A percentile compares a stretch with the other conserved stretches of the same genome.
Evolutionary conservation across 1,284 basidiomycete species (phyloP).

Genomic region (Vanrija sp.): DNA sequence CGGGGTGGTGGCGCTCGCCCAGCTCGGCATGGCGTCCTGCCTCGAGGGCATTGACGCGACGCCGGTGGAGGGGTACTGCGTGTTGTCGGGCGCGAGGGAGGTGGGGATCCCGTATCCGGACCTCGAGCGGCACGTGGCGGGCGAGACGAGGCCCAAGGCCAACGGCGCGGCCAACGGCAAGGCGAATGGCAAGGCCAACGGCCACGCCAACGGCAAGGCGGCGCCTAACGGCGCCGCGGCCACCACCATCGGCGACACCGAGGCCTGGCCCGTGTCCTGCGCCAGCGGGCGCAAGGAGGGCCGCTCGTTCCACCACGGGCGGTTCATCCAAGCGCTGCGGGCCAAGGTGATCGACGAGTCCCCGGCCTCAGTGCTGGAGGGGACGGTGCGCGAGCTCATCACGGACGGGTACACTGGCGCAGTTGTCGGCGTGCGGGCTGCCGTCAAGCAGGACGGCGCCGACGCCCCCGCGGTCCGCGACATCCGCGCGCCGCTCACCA

Average conservation of each 20-base stretch:
- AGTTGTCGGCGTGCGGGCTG: slow-evolving; percentile 63
- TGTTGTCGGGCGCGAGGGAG: slow-evolving; percentile 56
- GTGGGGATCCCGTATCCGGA: slow-evolving; percentile 80
- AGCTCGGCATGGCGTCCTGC: slow-evolving; percentile 66
- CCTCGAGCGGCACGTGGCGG: slow-evolving; percentile 40
- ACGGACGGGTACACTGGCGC: slow-evolving; percentile 58
- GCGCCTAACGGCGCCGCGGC: not conserved
- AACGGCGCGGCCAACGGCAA: slow-evolving; percentile 2
- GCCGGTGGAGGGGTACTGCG: slow-evolving; percentile 80
- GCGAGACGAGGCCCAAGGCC: not conserved
- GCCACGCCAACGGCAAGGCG: slow-evolving; percentile 8
- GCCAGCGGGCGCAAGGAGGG: slow-evolving; percentile 53
- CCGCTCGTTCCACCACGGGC: slow-evolving; percentile 90
- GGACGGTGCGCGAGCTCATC: slow-evolving; percentile 71
- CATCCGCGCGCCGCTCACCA: slow-evolving; percentile 67
- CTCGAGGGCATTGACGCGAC: slow-evolving; percentile 86
- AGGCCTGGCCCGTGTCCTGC: slow-evolving; percentile 30
- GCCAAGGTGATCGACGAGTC: slow-evolving; percentile 56
- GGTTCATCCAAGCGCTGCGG: slow-evolving; percentile 77
- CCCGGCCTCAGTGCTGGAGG: slow-evolving; percentile 70
- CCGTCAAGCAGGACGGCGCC: slow-evolving; percentile 39
- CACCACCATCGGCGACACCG: not conserved
- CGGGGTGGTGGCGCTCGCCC: slow-evolving; percentile 71
- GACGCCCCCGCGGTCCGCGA: slow-evolving; percentile 26
- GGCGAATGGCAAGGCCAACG: slow-evolving; percentile 7